These are phyloP conservation scores for Nemania abortiva DNA, from an alignment of 2,329 filamentous ascomycete species.

Conservation along the genomic window DNA sequence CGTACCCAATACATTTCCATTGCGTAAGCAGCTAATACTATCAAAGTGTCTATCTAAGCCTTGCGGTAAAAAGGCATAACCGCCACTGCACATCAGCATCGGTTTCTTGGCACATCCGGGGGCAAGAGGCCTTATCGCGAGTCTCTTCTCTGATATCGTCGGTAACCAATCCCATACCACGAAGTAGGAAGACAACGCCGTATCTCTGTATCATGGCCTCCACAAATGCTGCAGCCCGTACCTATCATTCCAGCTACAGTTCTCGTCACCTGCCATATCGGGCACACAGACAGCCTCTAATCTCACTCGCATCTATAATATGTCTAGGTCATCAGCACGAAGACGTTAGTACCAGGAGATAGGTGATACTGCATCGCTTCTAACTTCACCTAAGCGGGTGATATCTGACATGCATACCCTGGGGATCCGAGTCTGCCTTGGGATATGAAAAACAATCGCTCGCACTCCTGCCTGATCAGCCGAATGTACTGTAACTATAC, in stretches of 20 bases:
- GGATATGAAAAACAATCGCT: not conserved
- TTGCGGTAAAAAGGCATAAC: not conserved
- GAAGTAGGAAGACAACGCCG: not conserved
- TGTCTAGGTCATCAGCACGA: not conserved
- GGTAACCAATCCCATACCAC: not conserved
- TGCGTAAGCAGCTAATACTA: not conserved
- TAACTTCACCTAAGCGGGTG: not conserved
- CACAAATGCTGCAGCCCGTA: not conserved
- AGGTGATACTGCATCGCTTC: not conserved
- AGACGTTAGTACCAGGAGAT: no score
- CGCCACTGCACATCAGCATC: not conserved
- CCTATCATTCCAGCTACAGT: conserved; percentile 1
- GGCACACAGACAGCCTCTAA: conserved; percentile 1
- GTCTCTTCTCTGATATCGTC: not conserved
- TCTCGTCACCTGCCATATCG: conserved; percentile 1
- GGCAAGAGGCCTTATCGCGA: not conserved
- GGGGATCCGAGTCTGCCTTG: not conserved
- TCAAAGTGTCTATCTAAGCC: not conserved
- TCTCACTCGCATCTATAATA: conserved; percentile 1
- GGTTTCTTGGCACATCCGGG: not conserved
- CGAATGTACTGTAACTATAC: not conserved
- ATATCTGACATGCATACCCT: conserved; percentile 4
- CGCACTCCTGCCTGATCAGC: not conserved
- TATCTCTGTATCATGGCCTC: conserved; percentile 9
- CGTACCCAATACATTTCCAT: not conserved